Conservation (phyloP, 2,329 filamentous ascomycete genomes). For the Pseudogymnoascus destructans region DNA sequence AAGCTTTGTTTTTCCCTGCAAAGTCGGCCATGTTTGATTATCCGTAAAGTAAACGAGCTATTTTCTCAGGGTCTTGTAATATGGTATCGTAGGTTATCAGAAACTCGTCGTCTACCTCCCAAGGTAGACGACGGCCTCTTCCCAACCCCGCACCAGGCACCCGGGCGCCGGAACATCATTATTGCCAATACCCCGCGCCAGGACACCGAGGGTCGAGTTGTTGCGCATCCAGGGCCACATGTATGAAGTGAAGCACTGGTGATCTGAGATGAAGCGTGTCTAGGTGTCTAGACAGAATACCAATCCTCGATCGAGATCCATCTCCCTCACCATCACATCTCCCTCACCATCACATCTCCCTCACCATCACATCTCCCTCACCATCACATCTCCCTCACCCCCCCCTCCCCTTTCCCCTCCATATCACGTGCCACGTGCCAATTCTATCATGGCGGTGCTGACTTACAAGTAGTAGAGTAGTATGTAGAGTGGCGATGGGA, state of each 20-base stretch:
- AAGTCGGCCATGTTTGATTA: conserved; percentile 19
- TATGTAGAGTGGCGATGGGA: too few relatives aligned
- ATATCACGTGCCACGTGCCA: too few relatives aligned
- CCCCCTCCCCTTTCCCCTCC: neutral
- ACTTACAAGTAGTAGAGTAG: too few relatives aligned
- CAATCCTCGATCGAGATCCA: neutral
- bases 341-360: too few relatives aligned
- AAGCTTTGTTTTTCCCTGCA: conserved; percentile 28
- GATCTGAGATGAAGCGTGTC: neutral
- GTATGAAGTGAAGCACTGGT: neutral
- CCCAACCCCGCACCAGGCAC: neutral
- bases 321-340: too few relatives aligned
- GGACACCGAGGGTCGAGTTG: neutral
- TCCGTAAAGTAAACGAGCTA: neutral
- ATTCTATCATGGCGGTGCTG: too few relatives aligned
- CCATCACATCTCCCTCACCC: neutral
- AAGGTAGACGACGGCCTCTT: neutral
- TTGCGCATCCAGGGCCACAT: neutral
- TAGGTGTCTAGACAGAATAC: neutral
- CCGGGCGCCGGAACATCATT: neutral
- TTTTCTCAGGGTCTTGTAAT: neutral
- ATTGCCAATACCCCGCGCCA: neutral
- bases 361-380: neutral
- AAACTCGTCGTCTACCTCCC: neutral
- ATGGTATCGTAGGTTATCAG: neutral